Evolutionary conservation across 768 basidiomycete genomes (phyloP).

Genomic region (Polyporus arcularius): DNA sequence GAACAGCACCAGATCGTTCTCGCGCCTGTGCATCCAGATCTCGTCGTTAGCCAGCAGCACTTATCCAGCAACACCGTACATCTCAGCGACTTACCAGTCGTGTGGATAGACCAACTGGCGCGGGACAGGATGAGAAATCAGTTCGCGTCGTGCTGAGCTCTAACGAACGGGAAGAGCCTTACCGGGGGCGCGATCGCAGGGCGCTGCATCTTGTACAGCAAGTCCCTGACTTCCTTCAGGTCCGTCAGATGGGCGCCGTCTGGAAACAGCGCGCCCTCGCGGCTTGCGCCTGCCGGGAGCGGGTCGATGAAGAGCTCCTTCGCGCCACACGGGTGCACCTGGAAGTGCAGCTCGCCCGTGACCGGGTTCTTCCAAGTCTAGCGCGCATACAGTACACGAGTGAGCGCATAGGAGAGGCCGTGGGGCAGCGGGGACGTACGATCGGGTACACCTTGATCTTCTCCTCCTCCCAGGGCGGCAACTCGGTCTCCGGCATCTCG

Average conservation of each 20-base stretch:
- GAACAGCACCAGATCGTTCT: slow-evolving; percentile 79
- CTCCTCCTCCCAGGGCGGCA: slow-evolving; percentile 80
- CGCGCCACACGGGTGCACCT: slow-evolving; percentile 85
- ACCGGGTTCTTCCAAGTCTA: slow-evolving; percentile 70
- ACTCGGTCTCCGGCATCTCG: slow-evolving; percentile 64
- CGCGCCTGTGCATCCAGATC: slow-evolving; percentile 35
- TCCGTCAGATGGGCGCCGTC: slow-evolving; percentile 79
- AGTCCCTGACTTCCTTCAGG: slow-evolving; percentile 65
- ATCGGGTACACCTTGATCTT: slow-evolving; percentile 75
- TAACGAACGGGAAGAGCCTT: slow-evolving; percentile 21
- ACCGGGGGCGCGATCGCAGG: slow-evolving; percentile 84
- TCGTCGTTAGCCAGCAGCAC: neutral
- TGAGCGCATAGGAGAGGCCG: slow-evolving; percentile 69
- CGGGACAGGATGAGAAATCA: neutral
- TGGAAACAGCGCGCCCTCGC: slow-evolving; percentile 74
- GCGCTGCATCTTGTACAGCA: slow-evolving; percentile 85
- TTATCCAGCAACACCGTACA: neutral
- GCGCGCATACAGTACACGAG: slow-evolving; percentile 54
- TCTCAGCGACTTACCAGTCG: slow-evolving; percentile 59
- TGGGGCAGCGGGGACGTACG: slow-evolving; percentile 65
- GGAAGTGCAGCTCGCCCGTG: slow-evolving; percentile 80
- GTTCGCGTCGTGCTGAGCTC: slow-evolving; percentile 3
- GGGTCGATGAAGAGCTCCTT: slow-evolving; percentile 71
- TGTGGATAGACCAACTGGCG: slow-evolving; percentile 80
- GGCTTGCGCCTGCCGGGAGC: slow-evolving; percentile 58